phyloP scores from a whole-genome alignment of 1,139 yeast species.

The Zygosaccharomyces sapae region DNA sequence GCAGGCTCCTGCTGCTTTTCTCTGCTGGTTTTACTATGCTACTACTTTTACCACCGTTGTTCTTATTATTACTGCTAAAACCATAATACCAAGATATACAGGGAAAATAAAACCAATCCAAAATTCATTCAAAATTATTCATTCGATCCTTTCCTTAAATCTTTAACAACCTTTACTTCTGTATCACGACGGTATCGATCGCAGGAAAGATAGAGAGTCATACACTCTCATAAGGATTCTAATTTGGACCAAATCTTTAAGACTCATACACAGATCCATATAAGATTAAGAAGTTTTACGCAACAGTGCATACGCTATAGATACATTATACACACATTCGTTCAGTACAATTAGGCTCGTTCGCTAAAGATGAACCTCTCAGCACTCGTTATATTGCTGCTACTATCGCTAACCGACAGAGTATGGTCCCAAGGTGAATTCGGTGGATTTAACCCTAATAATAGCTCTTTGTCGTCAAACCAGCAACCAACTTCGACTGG shows the following conservation, averaged over 20 bases:
- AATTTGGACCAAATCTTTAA: too few species aligned
- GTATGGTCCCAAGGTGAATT: conserved; percentile 5
- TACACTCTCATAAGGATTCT: too few species aligned
- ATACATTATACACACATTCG: neutral
- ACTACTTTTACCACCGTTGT: neutral
- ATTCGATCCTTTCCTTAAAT: too few species aligned
- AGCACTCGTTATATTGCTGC: conserved; percentile 6
- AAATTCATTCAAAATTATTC: too few species aligned
- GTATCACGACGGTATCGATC: too few species aligned
- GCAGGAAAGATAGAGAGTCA: too few species aligned
- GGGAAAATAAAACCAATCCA: too few species aligned
- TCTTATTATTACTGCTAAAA: neutral
- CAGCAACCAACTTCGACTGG: neutral
- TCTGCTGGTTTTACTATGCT: neutral
- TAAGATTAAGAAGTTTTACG: too few species aligned
- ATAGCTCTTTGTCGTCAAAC: conserved; percentile 1
- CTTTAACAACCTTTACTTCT: too few species aligned
- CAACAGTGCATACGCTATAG: too few species aligned
- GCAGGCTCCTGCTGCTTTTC: neutral
- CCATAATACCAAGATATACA: too few species aligned
- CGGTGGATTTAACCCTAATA: neutral
- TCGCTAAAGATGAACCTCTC: conserved; percentile 5
- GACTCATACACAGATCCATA: too few species aligned
- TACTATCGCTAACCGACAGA: conserved; percentile 5
- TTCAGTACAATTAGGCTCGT: neutral